Base-by-base conservation (phyloP, 768 basidiomycete species). In the Xanthoconium stramineum region DNA sequence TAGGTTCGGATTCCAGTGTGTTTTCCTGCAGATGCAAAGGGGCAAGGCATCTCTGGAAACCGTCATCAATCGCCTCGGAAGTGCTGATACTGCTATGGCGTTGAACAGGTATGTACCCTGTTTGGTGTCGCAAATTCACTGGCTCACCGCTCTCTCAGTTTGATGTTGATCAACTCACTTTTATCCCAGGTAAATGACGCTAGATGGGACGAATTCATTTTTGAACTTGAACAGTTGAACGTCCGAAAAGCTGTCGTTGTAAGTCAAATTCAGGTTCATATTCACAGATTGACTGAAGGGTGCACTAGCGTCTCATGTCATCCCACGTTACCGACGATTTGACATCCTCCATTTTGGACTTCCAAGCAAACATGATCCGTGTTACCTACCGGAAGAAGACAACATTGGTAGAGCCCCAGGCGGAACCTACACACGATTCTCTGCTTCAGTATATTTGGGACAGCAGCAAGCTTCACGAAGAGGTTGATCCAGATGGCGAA, bases 81-180 rank as follows among this genome's bases (percentile, higher is more conserved):
- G 87, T 52, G 87, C 88, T 30, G 91, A 94, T 67, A 91, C 88
- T 20, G 89, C 83, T 30, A 91, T 92, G 86, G 87, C 85, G 20
- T 78, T 91, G 61, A 82, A 91, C 66, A 93, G 91, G 91, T 85
- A 52, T 42, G 72, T 63, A 20, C 47, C 24, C 19, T 46, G 32
- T 29, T 43, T 15, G 45, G 15, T 32, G 14, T 7, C 36, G 50
- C 38, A 36, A 36, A 56, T 63, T 7, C 32, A 37, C 35, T 33
- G 11, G 48, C 56, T 57, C 49, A 66, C 35, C n/a, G 6, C 39
- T 37, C 48, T 53, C 59, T 43, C 61, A 92, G 91, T 59, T 85
- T 96, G 83, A 91, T 89, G 84, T 75, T 96, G 62, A 89, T 96
- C 63, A 94, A 94, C 66, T 90, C 91, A 9, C 76, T 95, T 11